Conservation (phyloP, 2,329 filamentous ascomycete genomes). For the Trichophyton equinum region DNA sequence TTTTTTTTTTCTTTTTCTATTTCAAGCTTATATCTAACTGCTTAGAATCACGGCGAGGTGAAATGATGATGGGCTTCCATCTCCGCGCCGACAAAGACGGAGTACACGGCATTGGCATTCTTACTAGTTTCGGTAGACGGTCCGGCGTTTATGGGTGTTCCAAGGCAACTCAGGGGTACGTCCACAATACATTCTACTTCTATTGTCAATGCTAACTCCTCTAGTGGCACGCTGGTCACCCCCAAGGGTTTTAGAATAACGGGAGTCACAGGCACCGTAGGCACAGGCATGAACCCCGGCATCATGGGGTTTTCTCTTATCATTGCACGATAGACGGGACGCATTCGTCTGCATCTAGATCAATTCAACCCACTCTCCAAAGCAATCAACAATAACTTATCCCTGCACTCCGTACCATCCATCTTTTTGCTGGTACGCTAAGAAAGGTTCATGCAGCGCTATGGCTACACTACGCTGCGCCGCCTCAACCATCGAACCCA, state of each 20-base stretch:
- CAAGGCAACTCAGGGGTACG: slow-evolving; percentile 69
- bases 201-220: too few species aligned
- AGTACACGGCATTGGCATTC: slow-evolving; percentile 72
- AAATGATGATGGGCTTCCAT: slow-evolving; percentile 70
- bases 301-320: slow-evolving; percentile 77
- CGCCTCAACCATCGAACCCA: neutral
- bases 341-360: neutral
- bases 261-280: slow-evolving; percentile 73
- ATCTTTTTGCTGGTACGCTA: neutral
- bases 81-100: slow-evolving; percentile 64
- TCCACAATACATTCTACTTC: slow-evolving; percentile 17
- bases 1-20: neutral
- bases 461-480: neutral
- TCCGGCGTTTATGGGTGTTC: slow-evolving; percentile 76
- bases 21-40: neutral
- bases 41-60: slow-evolving; percentile 66
- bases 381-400: neutral
- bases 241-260: slow-evolving; percentile 80
- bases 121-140: slow-evolving; percentile 78
- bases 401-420: neutral
- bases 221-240: slow-evolving; percentile 74
- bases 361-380: too few species aligned
- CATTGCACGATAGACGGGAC: slow-evolving; percentile 46
- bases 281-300: slow-evolving; percentile 69
- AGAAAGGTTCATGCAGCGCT: neutral